phyloP scores from a whole-genome alignment of 306 rosid genomes.

The Astragalus glycyphyllos region DNA sequence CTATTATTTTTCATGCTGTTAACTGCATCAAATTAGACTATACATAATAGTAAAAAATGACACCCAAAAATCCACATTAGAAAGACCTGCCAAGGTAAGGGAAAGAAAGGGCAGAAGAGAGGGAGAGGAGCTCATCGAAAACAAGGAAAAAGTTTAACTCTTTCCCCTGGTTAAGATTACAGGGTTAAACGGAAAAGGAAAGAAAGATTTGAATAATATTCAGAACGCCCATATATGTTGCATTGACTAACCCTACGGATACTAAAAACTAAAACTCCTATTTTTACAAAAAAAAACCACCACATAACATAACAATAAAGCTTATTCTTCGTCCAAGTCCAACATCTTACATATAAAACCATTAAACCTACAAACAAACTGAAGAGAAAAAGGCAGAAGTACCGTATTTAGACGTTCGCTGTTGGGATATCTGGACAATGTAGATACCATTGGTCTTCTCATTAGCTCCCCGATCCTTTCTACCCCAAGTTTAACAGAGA shows the following conservation, averaged over 20 bases:
- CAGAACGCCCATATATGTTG: background rate
- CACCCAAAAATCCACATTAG: background rate
- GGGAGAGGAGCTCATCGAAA: background rate
- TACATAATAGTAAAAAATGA: background rate
- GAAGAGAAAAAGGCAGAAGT: slow-evolving; percentile 37
- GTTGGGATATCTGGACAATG: slow-evolving; percentile 70
- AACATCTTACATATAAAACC: background rate
- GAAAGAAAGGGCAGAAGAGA: background rate
- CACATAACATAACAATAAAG: background rate
- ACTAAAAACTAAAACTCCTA: background rate
- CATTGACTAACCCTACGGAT: background rate
- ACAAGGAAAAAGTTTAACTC: slow-evolving; percentile 18
- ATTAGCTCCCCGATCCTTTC: slow-evolving; percentile 87
- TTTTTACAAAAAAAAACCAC: background rate
- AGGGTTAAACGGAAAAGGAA: slow-evolving; percentile 13
- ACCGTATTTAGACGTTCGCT: slow-evolving; percentile 79
- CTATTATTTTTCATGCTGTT: slow-evolving; percentile 9
- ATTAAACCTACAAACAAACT: slow-evolving; percentile 7
- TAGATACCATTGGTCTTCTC: slow-evolving; percentile 74
- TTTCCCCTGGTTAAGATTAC: slow-evolving; percentile 6
- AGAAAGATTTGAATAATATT: background rate
- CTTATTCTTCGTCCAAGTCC: slow-evolving; percentile 43
- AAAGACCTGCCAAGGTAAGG: background rate
- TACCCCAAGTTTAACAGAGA: slow-evolving; percentile 85
- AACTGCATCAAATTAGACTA: background rate